These are phyloP conservation scores for Boeremia lycopersici DNA, from an alignment of 2,329 filamentous ascomycete species.

Conservation along the genomic window DNA sequence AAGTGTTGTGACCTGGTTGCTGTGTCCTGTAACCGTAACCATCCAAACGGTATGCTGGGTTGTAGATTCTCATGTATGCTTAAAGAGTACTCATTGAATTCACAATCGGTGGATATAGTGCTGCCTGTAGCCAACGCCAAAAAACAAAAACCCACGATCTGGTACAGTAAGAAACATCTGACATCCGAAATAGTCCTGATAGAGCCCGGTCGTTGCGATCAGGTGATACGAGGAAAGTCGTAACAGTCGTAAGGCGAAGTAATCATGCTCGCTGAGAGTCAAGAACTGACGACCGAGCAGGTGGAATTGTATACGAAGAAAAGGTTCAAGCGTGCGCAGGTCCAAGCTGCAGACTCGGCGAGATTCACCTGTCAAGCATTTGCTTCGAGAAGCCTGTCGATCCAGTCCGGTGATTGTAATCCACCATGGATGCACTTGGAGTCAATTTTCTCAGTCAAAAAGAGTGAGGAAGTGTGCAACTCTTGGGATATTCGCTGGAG, in stretches of 20 bases:
- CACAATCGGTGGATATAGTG: slow-evolving; percentile 25
- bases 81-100: slow-evolving; percentile 9
- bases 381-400: neutral
- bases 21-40: neutral
- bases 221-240: slow-evolving; percentile 7
- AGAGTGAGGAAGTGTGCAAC: neutral
- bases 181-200: slow-evolving; percentile 5
- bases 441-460: neutral
- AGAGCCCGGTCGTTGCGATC: neutral
- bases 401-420: neutral
- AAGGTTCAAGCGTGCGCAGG: neutral
- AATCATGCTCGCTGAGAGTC: slow-evolving; percentile 12
- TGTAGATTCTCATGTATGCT: neutral
- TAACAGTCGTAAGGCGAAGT: slow-evolving; percentile 13
- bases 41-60: slow-evolving; percentile 1
- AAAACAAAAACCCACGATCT: slow-evolving; percentile 16
- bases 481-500: neutral
- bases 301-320: neutral
- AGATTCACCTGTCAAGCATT: neutral
- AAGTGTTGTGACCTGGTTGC: neutral
- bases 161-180: slow-evolving; percentile 21
- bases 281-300: slow-evolving; percentile 11
- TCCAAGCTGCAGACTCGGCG: neutral
- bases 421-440: neutral
- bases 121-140: slow-evolving; percentile 24